Evolutionary conservation across 75 land plant species (phyloP), one percentile per base, ranked within the genome.

Genomic region (Adiantum capillusveneris): DNA sequence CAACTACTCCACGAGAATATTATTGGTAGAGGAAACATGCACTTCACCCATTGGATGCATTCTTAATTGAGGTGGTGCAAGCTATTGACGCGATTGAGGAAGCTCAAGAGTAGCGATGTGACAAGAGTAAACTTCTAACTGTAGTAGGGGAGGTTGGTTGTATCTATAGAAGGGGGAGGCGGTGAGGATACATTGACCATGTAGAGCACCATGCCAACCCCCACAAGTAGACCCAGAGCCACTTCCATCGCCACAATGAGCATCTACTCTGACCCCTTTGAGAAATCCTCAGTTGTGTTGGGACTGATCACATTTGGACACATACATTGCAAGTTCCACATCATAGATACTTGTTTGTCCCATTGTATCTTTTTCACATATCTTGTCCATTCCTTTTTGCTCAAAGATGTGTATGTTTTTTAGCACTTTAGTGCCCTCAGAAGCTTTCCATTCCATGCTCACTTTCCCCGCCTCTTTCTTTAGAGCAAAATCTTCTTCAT

Each of bases 351-450:
- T 92, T 0, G 89, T 92, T 45, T 92, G 97, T 7, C 97, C 97
- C 22, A 95, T 95, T 48, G 97, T 88, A 37, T 88, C 97, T 78
- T 91, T 91, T 73, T 87, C 97, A 91, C 81, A 61, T 88, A 91
- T 19, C 97, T 94, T 12, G 93, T 84, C 87, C 87, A 86, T 19
- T 73, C 77, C 18, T 66, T 64, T 11, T 60, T 85, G 0, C 53
- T 34, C 6, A 59, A 0, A 14, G 97, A 95, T 19, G 97, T 89
- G 36, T 31, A 92, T 18, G 97, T 92, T 7, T 89, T n/a, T 89
- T 9, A 70, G 44, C 12, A 88, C 95, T 74, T 78, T 75, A 29
- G 86, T 82, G 59, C 74, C 88, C 52, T 92, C 97, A 31, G 75
- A 76, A 27, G 84, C 82, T 65, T 82, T 48, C 94, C 97, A 88